Evolutionary conservation across 2,329 filamentous ascomycete genomes (phyloP).

Genomic region (Verticillium tricorpus): DNA sequence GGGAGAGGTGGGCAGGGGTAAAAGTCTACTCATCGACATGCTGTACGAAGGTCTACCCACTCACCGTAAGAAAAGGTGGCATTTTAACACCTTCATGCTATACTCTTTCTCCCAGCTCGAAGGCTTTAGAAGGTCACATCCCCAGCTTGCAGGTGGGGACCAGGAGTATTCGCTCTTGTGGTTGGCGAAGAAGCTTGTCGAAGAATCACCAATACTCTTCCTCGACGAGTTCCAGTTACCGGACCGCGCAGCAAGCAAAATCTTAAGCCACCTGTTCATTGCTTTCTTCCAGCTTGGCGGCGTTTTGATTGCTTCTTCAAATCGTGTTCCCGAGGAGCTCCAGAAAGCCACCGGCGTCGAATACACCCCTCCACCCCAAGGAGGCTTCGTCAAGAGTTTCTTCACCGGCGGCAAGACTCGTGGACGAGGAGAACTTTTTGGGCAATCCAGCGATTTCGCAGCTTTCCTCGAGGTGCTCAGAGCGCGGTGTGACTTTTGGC

Average conservation of each 20-base stretch:
- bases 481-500: slow-evolving; percentile 76
- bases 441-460: slow-evolving; percentile 66
- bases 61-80: slow-evolving; percentile 68
- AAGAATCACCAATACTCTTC: slow-evolving; percentile 72
- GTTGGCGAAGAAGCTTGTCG: slow-evolving; percentile 71
- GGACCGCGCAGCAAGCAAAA: slow-evolving; percentile 72
- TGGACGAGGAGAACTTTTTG: slow-evolving; percentile 46
- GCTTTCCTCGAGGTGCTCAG: slow-evolving; percentile 72
- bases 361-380: slow-evolving; percentile 53
- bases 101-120: slow-evolving; percentile 71
- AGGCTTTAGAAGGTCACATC: slow-evolving; percentile 44
- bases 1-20: slow-evolving; percentile 78
- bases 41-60: slow-evolving; percentile 75
- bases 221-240: slow-evolving; percentile 82
- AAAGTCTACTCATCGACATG: slow-evolving; percentile 79
- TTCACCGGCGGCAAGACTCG: slow-evolving; percentile 22
- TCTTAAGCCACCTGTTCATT: slow-evolving; percentile 73
- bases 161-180: slow-evolving; percentile 65
- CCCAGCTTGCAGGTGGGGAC: slow-evolving; percentile 15
- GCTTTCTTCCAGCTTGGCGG: slow-evolving; percentile 79
- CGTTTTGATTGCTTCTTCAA: slow-evolving; percentile 74
- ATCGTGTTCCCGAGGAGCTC: slow-evolving; percentile 78
- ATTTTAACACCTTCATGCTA: slow-evolving; percentile 85
- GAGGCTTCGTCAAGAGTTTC: slow-evolving; percentile 45
- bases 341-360: slow-evolving; percentile 69